These are phyloP conservation scores for Metschnikowia lachancei DNA, from an alignment of 805 yeast species.

Conservation along the genomic window DNA sequence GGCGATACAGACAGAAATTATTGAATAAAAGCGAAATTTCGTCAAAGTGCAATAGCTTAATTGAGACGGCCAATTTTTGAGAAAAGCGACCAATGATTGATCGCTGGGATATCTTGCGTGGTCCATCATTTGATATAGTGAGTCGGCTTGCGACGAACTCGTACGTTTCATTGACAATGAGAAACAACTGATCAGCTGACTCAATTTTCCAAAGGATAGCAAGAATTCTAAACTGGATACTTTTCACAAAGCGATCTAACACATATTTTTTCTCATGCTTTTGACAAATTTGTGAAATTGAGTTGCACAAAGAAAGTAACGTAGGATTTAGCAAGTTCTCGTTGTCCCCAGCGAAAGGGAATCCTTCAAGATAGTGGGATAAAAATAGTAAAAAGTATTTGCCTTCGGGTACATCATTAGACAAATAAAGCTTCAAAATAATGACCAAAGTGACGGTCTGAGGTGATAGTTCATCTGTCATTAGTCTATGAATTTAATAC, in stretches of 20 bases:
- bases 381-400: conserved; percentile 10
- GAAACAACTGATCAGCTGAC: conserved; percentile 48
- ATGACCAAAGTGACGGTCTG: conserved; percentile 51
- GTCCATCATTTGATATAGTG: conserved; percentile 8
- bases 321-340: conserved; percentile 9
- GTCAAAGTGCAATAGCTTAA: conserved; percentile 47
- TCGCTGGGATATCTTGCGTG: conserved; percentile 20
- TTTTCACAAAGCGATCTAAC: neutral
- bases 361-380: conserved; percentile 12
- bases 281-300: conserved; percentile 1
- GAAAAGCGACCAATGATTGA: conserved; percentile 45
- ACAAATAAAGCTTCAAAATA: conserved; percentile 47
- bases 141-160: conserved; percentile 15
- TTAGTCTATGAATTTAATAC: conserved; percentile 1
- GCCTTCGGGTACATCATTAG: conserved; percentile 31
- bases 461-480: conserved; percentile 47
- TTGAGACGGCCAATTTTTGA: conserved; percentile 36
- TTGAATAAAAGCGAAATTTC: conserved; percentile 38
- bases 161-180: conserved; percentile 24
- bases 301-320: conserved; percentile 12
- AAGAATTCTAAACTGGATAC: conserved; percentile 8
- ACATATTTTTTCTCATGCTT: neutral
- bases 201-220: conserved; percentile 43
- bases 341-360: conserved; percentile 8
- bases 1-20: conserved; percentile 37